Conservation (phyloP, 306 rosid genomes). For the Trifolium fragiferum region DNA sequence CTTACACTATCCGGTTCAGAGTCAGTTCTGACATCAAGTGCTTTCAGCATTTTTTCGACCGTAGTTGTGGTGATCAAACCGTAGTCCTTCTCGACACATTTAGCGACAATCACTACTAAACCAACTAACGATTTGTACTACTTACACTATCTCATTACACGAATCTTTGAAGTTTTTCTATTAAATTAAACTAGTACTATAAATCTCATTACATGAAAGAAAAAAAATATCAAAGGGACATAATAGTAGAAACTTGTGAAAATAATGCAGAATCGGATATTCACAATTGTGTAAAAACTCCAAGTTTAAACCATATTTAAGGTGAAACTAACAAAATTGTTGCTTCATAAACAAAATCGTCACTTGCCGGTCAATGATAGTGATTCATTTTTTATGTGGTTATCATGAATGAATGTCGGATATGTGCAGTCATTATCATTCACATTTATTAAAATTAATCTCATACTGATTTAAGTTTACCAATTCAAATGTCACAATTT, state of each 20-base stretch:
- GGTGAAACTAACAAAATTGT: background rate
- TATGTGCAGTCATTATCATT: slow-evolving; percentile 22
- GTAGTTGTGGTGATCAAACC: too few relatives aligned
- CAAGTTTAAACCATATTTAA: background rate
- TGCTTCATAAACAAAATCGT: background rate
- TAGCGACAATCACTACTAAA: too few relatives aligned
- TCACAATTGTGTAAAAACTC: background rate
- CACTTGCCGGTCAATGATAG: background rate
- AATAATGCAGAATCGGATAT: background rate
- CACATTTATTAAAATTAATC: background rate
- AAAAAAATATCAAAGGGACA: too few relatives aligned
- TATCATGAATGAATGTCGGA: slow-evolving; percentile 9
- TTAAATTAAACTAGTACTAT: too few relatives aligned
- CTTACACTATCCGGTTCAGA: too few relatives aligned
- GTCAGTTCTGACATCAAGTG: too few relatives aligned
- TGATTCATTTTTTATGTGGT: background rate
- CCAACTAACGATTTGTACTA: too few relatives aligned
- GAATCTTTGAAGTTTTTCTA: too few relatives aligned
- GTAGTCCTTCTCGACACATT: too few relatives aligned
- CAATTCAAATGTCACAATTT: slow-evolving; percentile 6
- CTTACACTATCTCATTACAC: too few relatives aligned
- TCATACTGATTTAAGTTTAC: background rate
- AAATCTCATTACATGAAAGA: too few relatives aligned
- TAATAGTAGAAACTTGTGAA: background rate
- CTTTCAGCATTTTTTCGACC: too few relatives aligned